These are phyloP conservation scores for Suhomyces anneliseae DNA, from an alignment of 1,139 yeast species.

Conservation along the genomic window DNA sequence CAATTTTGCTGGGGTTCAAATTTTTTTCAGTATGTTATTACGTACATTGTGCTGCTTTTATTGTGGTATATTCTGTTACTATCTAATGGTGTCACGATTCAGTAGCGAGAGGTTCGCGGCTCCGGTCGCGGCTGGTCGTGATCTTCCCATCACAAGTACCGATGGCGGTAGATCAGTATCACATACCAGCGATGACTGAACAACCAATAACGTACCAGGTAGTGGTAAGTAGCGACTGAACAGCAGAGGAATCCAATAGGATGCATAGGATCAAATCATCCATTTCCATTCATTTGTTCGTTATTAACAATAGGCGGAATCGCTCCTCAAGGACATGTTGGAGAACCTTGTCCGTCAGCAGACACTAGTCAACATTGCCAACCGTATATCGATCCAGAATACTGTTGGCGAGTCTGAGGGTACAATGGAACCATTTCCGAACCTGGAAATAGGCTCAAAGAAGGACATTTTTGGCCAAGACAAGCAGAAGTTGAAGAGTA, in stretches of 20 bases:
- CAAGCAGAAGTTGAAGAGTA: constrained; percentile 37
- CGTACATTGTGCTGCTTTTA: too few relatives aligned
- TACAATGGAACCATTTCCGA: constrained; percentile 8
- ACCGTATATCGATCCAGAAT: constrained; percentile 24
- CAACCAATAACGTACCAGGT: constrained; percentile 18
- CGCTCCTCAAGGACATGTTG: constrained; percentile 34
- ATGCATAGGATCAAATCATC: not conserved
- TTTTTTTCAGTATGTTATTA: too few relatives aligned
- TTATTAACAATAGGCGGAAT: constrained; percentile 21
- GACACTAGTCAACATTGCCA: constrained; percentile 29
- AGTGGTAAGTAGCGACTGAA: constrained; percentile 14
- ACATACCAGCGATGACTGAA: constrained; percentile 14
- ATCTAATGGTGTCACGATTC: too few relatives aligned
- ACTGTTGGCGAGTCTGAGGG: constrained; percentile 17
- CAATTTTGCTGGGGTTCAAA: too few relatives aligned
- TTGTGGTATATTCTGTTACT: too few relatives aligned
- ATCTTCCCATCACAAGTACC: not conserved
- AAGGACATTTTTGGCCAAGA: constrained; percentile 47
- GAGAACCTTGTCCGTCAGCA: constrained; percentile 37
- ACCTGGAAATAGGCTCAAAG: constrained; percentile 16
- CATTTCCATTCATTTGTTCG: not conserved
- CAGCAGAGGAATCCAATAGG: not conserved
- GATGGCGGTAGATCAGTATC: not conserved
- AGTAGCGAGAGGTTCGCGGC: too few relatives aligned
- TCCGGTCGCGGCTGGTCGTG: not conserved